Evolutionary conservation across 176 grass and related monocot species (phyloP), one percentile per base, ranked within the genome.

Genomic region (Sorghum bicolor): DNA sequence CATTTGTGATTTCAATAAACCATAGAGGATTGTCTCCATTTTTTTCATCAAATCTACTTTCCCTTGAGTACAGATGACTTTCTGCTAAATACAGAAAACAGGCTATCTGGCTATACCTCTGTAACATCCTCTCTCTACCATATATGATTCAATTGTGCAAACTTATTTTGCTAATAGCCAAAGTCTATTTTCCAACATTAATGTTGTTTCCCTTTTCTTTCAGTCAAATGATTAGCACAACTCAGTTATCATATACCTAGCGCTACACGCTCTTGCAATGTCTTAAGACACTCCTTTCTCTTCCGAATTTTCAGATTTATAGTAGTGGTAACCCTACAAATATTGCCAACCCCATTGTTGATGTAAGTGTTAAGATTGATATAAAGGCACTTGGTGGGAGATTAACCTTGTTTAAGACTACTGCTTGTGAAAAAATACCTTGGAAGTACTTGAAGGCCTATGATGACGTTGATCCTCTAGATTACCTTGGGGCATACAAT

Each of bases 301-400:
- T 84, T 89, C 64, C 75, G 37, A 79, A 76, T 48, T 91, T 82
- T 71, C 93, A 98, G 96, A 98, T 98, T 85, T 98, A 98, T 70
- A 98, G 96, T 84, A 98, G 96, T 34, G 96, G 96, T 47, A 98
- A 98, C 75, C 96, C 96, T 20, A 98, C 96, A 86, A 98, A 98
- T 86, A 98, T 98, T 86, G 96, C 96, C 72, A 98, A 98, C 65
- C 96, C 90, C 70, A 90, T 98, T 76, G 81, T 91, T 88, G 96
- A 98, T 88, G 96, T 95, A 67, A 98, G 82, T 84, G 78, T 98
- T 84, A 90, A 95, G 84, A 91, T 98, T 87, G 96, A 98, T 89
- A 91, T 98, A 86, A 98, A 93, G 85, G 91, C 96, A 76, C 52
- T 81, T 63, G 92, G 96, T 88, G 96, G 96, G 52, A 90, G 93